Percentiles rank a stretch among this genome's conserved stretches.
Conservation (phyloP, 1,139 yeast genomes). For the Suhomyces taliae region DNA sequence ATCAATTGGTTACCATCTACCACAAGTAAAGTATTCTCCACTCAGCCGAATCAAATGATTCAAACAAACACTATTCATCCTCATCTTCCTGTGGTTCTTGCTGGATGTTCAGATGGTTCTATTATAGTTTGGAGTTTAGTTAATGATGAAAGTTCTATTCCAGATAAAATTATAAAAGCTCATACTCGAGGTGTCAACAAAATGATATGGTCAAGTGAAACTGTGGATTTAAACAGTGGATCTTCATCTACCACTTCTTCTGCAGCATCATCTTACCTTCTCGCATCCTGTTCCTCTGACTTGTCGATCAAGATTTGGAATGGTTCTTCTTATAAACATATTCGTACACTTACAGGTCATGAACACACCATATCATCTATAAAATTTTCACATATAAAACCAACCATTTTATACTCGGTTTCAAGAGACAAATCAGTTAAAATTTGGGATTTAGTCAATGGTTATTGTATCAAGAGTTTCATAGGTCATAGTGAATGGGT, state of each 20-base stretch:
- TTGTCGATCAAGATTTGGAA: slow-evolving; percentile 73
- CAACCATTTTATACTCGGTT: slow-evolving; percentile 57
- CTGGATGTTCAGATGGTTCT: slow-evolving; percentile 75
- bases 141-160: slow-evolving; percentile 59
- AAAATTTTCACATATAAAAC: slow-evolving; percentile 45
- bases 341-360: slow-evolving; percentile 79
- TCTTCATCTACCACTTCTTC: not conserved
- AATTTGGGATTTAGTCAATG: slow-evolving; percentile 74
- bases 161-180: slow-evolving; percentile 67
- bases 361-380: slow-evolving; percentile 81
- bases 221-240: slow-evolving; percentile 26
- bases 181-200: slow-evolving; percentile 73
- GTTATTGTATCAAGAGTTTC: slow-evolving; percentile 65
- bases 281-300: slow-evolving; percentile 74
- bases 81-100: slow-evolving; percentile 58
- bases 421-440: slow-evolving; percentile 76
- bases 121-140: slow-evolving; percentile 70
- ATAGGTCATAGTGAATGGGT: slow-evolving; percentile 92
- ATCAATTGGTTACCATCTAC: slow-evolving; percentile 70
- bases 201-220: slow-evolving; percentile 51
- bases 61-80: slow-evolving; percentile 76
- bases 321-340: slow-evolving; percentile 50
- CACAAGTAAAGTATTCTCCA: slow-evolving; percentile 49
- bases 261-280: slow-evolving; percentile 17
- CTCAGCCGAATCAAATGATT: slow-evolving; percentile 58